These are phyloP conservation scores for Boechera stricta DNA, from an alignment of 345 rosid species.

Conservation along the genomic window DNA sequence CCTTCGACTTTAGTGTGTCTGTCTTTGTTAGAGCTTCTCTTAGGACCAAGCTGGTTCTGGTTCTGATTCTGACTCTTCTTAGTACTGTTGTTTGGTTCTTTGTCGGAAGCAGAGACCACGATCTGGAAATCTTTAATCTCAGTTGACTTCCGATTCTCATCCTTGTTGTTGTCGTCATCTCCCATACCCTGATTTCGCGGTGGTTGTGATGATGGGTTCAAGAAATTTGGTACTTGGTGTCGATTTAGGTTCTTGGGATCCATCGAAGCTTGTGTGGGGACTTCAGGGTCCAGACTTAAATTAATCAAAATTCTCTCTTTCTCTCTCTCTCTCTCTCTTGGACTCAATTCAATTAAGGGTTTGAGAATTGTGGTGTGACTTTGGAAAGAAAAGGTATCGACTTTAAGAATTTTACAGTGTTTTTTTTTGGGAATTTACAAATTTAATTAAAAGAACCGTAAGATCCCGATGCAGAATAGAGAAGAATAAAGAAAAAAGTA, in stretches of 20 bases:
- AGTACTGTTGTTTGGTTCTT: constrained; percentile 51
- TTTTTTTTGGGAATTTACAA: constrained; percentile 16
- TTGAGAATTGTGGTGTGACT: constrained; percentile 45
- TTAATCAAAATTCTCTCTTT: constrained; percentile 27
- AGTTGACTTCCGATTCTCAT: constrained; percentile 52
- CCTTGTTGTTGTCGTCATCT: constrained; percentile 36
- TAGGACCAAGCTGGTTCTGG: constrained; percentile 64
- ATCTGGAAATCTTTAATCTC: constrained; percentile 83
- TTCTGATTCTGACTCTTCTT: constrained; percentile 47
- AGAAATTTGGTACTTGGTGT: constrained; percentile 62
- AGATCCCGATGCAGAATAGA: constrained; percentile 49
- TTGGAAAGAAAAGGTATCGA: constrained; percentile 57
- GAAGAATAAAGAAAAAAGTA: constrained; percentile 35
- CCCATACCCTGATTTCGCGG: constrained; percentile 45
- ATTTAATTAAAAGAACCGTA: constrained; percentile 24
- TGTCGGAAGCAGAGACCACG: constrained; percentile 60
- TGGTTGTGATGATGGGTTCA: constrained; percentile 57
- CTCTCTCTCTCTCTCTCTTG: constrained; percentile 22
- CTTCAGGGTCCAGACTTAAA: constrained; percentile 48
- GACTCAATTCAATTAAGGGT: constrained; percentile 34
- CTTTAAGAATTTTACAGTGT: constrained; percentile 64
- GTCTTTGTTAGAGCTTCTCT: constrained; percentile 92
- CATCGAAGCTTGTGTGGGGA: constrained; percentile 49
- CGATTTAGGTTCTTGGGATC: constrained; percentile 51
- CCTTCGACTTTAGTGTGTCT: constrained; percentile 98